These are phyloP conservation scores for Dioscorea alata DNA, from an alignment of 106 monocot species.

Conservation along the genomic window DNA sequence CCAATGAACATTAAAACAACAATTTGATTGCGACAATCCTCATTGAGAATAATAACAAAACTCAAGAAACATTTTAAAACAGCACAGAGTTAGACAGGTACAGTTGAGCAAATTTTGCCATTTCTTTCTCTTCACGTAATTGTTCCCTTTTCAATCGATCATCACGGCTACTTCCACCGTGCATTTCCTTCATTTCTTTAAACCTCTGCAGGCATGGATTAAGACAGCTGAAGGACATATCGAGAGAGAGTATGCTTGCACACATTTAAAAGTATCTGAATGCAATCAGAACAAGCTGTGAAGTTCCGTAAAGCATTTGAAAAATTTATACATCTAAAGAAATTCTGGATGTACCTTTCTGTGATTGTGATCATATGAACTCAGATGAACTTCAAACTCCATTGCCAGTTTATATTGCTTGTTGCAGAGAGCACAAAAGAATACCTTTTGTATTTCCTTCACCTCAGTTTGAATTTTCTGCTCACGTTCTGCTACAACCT, in stretches of 20 bases:
- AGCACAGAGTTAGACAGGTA: slow-evolving; percentile 19
- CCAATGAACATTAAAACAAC: slow-evolving; percentile 2
- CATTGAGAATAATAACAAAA: neutral
- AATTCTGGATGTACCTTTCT: slow-evolving; percentile 50
- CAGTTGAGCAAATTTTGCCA: slow-evolving; percentile 97
- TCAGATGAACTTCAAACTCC: slow-evolving; percentile 95
- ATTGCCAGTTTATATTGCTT: slow-evolving; percentile 97
- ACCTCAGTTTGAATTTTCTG: slow-evolving; percentile 94
- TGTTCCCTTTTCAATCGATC: slow-evolving; percentile 90
- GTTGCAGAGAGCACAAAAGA: slow-evolving; percentile 94
- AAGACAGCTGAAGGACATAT: no score
- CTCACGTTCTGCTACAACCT: slow-evolving; percentile 99
- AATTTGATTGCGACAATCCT: neutral
- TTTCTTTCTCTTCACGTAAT: slow-evolving; percentile 94
- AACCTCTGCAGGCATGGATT: slow-evolving; percentile 51
- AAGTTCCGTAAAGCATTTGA: no score
- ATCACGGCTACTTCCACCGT: slow-evolving; percentile 84
- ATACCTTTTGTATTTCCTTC: slow-evolving; percentile 95
- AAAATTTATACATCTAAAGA: no score
- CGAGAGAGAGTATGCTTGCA: no score
- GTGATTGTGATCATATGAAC: slow-evolving; percentile 99
- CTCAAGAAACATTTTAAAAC: neutral
- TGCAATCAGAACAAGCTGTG: no score
- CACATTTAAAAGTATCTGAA: no score
- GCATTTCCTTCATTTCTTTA: slow-evolving; percentile 99